Conservation (phyloP, 257 asterid genomes). For the Solanum pimpinellifolium region DNA sequence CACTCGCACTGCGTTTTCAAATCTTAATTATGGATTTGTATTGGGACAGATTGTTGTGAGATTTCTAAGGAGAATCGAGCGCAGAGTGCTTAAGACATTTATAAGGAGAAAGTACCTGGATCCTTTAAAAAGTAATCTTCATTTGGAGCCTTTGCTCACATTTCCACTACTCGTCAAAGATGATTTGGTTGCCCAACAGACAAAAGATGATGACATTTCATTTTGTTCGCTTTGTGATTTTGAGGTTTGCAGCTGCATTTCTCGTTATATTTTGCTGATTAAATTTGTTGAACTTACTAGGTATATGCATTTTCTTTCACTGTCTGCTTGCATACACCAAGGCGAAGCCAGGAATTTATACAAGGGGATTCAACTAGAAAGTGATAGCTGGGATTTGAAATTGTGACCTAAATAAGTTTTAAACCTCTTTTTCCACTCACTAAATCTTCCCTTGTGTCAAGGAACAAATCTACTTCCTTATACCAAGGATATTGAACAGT, state of each 20-base stretch:
- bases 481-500: neutral
- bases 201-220: constrained; percentile 54
- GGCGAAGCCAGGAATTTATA: neutral
- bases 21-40: constrained; percentile 30
- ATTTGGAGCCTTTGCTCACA: constrained; percentile 59
- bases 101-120: constrained; percentile 82
- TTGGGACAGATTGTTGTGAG: constrained; percentile 42
- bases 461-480: neutral
- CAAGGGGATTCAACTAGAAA: neutral
- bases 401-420: neutral
- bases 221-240: constrained; percentile 85
- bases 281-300: neutral
- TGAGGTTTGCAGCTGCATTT: constrained; percentile 32
- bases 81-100: constrained; percentile 56
- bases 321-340: neutral
- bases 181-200: constrained; percentile 46
- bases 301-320: neutral
- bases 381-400: neutral
- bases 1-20: constrained; percentile 10
- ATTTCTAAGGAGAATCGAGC: constrained; percentile 58
- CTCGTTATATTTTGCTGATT: neutral
- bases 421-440: neutral
- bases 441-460: neutral
- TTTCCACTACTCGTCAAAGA: constrained; percentile 57
- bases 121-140: constrained; percentile 43